Base-by-base conservation (phyloP, 129 eudicot species). In the Helianthus annuus region DNA sequence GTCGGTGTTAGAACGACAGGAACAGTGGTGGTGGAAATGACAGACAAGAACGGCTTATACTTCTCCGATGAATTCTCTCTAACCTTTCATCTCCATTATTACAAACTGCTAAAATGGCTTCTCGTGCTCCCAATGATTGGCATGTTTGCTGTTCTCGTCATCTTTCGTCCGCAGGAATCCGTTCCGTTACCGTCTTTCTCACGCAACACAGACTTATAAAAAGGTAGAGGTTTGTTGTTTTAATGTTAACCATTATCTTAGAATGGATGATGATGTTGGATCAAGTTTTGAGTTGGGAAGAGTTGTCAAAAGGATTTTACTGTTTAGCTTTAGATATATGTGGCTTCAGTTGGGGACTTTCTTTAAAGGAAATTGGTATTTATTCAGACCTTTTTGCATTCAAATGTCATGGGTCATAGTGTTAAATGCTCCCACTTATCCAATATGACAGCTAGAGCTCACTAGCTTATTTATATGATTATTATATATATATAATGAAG, bases 91-190 rank as follows among this genome's bases (percentile, higher is more conserved):
- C 79, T 91, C 83, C 81, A 95, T 80, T 95, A 95, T 80, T 95
- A 95, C 81, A 95, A 86, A 66, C 79, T 95, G 66, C 78, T 95
- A 72, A 95, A 95, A 71, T 95, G 99, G 99, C 91, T 95, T 55
- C 86, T 95, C 8, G 94, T 95, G 60, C 97, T 95, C 64, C 99
- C 99, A 0, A 91, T 95, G 99, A 83, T 95, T 52, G 97, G 97
- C 68, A 95, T 91, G 99, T 95, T 95, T 83, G 96, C 88, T 29
- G 76, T 95, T 32, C 89, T 95, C 27, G 91, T 91, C 11, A 83
- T 95, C 75, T 81, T 95, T 36, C 94, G 86, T 6, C 99, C 99
- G 10, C 97, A 88, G 64, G 99, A 95, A 44, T 86, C 85, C 74
- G 74, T 88, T 86, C 99, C 99, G 15, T 63, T 95, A 81, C 99